phyloP scores from a whole-genome alignment of 495 filamentous ascomycete species.

The Chaetomium cochliodes region DNA sequence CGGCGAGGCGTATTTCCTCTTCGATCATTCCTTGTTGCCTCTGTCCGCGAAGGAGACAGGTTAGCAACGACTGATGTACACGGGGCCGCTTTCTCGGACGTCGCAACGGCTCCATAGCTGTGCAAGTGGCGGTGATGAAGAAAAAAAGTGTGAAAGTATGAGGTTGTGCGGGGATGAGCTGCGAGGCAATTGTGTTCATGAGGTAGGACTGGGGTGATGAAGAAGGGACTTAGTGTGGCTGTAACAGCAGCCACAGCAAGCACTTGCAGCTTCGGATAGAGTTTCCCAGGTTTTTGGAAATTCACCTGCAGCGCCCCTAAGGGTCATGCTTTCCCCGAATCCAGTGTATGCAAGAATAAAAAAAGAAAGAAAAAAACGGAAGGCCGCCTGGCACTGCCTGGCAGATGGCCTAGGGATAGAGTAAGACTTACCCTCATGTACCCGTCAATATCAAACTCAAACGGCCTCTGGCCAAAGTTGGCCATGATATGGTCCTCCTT shows the following conservation, averaged over 20 bases:
- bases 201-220: neutral
- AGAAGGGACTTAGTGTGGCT: neutral
- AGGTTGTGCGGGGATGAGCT: neutral
- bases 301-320: neutral
- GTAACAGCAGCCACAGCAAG: neutral
- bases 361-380: conserved; percentile 1
- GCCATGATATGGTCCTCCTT: conserved; percentile 75
- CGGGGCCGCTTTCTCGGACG: neutral
- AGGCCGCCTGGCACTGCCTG: neutral
- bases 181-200: neutral
- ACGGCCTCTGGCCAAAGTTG: conserved; percentile 90
- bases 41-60: conserved; percentile 37
- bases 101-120: neutral
- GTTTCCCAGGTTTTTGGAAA: neutral
- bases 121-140: neutral
- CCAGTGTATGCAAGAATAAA: no score
- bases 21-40: conserved; percentile 58
- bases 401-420: neutral
- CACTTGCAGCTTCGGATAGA: neutral
- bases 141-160: neutral
- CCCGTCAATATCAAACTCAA: conserved; percentile 88
- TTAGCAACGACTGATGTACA: conserved; percentile 3
- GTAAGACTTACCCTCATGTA: conserved; percentile 66
- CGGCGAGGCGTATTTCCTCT: conserved; percentile 37
- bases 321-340: neutral